Evolutionary conservation across 768 basidiomycete species (phyloP), one percentile per base, ranked within the genome.

Genomic region (Dioszegia aurantiaca): DNA sequence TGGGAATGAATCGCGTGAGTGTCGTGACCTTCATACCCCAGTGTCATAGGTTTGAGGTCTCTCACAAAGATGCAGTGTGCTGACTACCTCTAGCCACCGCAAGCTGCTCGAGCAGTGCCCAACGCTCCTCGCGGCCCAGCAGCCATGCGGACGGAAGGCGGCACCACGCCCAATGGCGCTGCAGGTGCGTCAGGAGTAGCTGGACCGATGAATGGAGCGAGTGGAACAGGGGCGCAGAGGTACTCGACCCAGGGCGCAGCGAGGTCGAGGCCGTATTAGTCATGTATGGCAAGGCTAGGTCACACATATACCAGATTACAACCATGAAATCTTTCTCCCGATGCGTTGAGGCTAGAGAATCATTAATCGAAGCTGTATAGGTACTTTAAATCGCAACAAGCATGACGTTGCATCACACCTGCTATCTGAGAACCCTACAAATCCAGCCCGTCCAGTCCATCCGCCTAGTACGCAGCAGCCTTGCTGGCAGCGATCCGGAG

Each of bases 401-500:
- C 46, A 47, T 47, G 46, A 47, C n/a, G 31, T 28, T 12, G 6
- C 46, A 47, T 47, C 51, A 53, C 36, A 40, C 37, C 30, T 26
- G n/a, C 51, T 28, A 28, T 28, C 24, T 28, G 27, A 26, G 33
- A 26, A 8, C 51, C 51, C 51, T 40, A 53, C 51, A 53, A 53
- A 48, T n/a, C 16, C 36, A 31, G 6, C 8, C 8, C 33, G 14
- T 33, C 37, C 17, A 24, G 5, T 19, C 31, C 31, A 36, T 4
- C 55, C 24, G 17, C 39, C 58, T 72, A 72, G 68, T 69, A 69
- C 31, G 63, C 61, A 46, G 65, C 68, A 51, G 66, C 62, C 83
- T 90, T 92, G 79, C 84, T 82, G 55, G 86, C 83, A 55, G 84
- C 83, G 66, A 94, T 82, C 76, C 88, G 88, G 60, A 99, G 83